Base-by-base conservation (phyloP, 2,329 filamentous ascomycete species). In the Lomentospora prolificans region DNA sequence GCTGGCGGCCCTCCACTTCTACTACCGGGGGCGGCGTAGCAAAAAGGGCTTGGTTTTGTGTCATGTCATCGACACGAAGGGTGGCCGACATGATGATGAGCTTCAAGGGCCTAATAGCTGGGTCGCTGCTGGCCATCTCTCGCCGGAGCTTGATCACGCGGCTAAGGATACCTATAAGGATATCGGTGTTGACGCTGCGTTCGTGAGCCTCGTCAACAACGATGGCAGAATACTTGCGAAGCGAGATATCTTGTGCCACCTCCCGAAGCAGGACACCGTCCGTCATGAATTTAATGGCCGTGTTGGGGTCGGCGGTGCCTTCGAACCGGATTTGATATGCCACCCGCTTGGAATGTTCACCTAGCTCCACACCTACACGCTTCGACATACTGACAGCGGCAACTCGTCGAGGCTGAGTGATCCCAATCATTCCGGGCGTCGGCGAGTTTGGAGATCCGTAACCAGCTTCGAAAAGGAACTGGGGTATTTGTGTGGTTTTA, bases 51-150 rank as follows among this genome's bases (percentile, higher is more conserved):
- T 81, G 73, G 64, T 99, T 97, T 65, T 90, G 81, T 0, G 89
- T 90, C 62, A 99, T 88, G 65, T 97, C 92, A 10, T 90, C 88
- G 50, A 97, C 89, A 58, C 90, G 80, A 31, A 99, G 76, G 2
- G 94, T 99, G 46, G 94, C 94, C 58, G 92, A 97, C 95, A 99
- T 99, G 71, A 99, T 95, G 58, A 99, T 82, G 7, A 99, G 78
- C 70, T 97, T 99, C 54, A 99, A 71, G 0, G 91, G 90, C 60
- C 84, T 86, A 27, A 87, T 72, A 1, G 81, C 80, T 0, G 85
- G 73, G 58, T 94, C 81, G 67, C 94, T 86, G 58, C 80, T 74
- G 6, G 82, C 81, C 72, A 96, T 79, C 39, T 89, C 82, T 55
- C 86, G 81, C 58, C 94, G 82, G 55, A 96, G 73, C 62, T 90